phyloP scores from a whole-genome alignment of 2,329 filamentous ascomycete genomes.

The Leptographium flavum region DNA sequence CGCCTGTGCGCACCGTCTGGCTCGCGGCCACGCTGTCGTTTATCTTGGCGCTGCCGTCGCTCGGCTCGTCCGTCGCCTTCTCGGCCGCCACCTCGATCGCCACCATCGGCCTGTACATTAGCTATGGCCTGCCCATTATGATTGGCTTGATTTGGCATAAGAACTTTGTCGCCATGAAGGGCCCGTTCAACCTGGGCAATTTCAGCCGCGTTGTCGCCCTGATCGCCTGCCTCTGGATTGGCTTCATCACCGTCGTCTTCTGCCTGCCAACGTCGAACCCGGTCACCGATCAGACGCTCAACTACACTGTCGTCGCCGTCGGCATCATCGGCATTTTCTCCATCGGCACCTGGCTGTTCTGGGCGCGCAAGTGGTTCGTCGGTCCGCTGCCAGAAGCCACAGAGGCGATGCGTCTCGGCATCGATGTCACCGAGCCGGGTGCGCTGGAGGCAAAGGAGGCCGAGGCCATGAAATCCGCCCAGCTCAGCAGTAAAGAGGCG shows the following conservation, averaged over 20 bases:
- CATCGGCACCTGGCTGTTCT: slow-evolving; percentile 33
- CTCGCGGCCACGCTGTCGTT: slow-evolving; percentile 39
- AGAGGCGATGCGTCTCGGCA: slow-evolving; percentile 30
- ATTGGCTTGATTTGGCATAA: slow-evolving; percentile 36
- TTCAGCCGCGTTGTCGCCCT: slow-evolving; percentile 32
- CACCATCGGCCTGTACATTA: slow-evolving; percentile 43
- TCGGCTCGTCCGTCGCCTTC: slow-evolving; percentile 40
- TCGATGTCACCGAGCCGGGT: slow-evolving; percentile 31
- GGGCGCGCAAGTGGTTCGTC: slow-evolving; percentile 39
- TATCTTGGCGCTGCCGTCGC: slow-evolving; percentile 37
- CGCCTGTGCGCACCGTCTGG: slow-evolving; percentile 39
- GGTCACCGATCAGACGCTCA: slow-evolving; percentile 39
- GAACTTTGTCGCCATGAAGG: slow-evolving; percentile 34
- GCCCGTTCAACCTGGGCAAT: slow-evolving; percentile 36
- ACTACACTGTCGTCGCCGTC: slow-evolving; percentile 45
- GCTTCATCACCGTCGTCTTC: slow-evolving; percentile 41
- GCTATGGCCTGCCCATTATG: slow-evolving; percentile 42
- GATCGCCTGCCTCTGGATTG: slow-evolving; percentile 35
- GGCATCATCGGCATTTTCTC: slow-evolving; percentile 37
- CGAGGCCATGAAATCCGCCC: slow-evolving; percentile 6
- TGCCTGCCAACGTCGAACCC: slow-evolving; percentile 42
- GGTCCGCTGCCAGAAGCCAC: slow-evolving; percentile 39
- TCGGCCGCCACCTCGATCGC: slow-evolving; percentile 44
- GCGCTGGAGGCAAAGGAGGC: slow-evolving; percentile 23
- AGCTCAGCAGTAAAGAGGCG: not conserved